Evolutionary conservation across 139 green algal species (phyloP), one percentile per base, ranked within the genome.

Genomic region (Eudorina sp.): DNA sequence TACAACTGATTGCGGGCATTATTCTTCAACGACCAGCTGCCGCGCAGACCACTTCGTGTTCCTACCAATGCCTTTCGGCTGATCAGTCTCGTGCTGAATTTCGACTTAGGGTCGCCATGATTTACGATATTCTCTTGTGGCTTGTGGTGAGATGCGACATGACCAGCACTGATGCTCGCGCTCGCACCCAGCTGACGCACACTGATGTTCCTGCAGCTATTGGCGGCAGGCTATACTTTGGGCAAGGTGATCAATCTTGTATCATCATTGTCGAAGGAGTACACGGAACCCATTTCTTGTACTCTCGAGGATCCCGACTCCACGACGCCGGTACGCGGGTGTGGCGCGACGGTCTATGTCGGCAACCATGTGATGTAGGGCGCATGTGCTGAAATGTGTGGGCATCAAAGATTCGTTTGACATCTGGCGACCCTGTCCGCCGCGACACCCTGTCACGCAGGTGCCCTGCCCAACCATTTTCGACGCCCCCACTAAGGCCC

Each of bases 401-500:
- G n/a, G n/a, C n/a, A n/a, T n/a, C n/a, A n/a, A n/a, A n/a, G n/a
- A n/a, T n/a, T n/a, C n/a, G n/a, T n/a, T n/a, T n/a, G n/a, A n/a
- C n/a, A n/a, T n/a, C n/a, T n/a, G n/a, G n/a, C n/a, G n/a, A n/a
- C n/a, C n/a, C n/a, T n/a, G n/a, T n/a, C n/a, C n/a, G n/a, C n/a
- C n/a, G n/a, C n/a, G n/a, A n/a, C n/a, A n/a, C n/a, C n/a, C n/a
- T n/a, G n/a, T n/a, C 3, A 5, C 36, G 19, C 91, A 96, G 94
- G 77, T 94, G 0, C 82, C 86, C 1, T 82, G 68, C 3, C 94
- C 96, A 0, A 97, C 94, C 16, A 91, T 98, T 23, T 96, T 95
- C 43, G 53, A 74, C 43, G 84, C 95, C 23, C 79, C 96, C 6
- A 95, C 92, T 29, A 98, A 97, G 83, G 87, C 92, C 0, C 90